phyloP scores from a whole-genome alignment of 2,329 filamentous ascomycete genomes.

The Harringtonia lauricola region DNA sequence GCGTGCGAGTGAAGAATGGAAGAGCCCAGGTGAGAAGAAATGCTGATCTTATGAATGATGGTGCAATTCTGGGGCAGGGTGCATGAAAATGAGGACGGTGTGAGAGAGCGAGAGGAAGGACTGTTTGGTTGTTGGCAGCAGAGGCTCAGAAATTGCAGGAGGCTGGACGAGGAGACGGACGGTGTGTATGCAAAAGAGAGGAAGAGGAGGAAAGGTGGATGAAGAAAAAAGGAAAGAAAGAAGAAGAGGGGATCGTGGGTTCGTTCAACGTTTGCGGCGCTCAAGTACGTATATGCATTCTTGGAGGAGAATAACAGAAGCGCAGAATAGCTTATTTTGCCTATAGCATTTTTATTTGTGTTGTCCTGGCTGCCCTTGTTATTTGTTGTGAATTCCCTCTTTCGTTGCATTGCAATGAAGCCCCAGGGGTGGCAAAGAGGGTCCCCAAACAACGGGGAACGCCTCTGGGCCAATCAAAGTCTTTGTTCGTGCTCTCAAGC shows the following conservation, averaged over 20 bases:
- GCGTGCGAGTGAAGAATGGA: conserved; percentile 2
- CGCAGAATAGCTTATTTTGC: not conserved
- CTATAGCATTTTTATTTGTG: not conserved
- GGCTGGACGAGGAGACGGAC: not conserved
- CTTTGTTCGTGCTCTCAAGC: conserved; percentile 2
- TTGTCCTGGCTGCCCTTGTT: not conserved
- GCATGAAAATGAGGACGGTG: not conserved
- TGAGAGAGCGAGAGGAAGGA: not conserved
- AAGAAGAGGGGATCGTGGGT: not conserved
- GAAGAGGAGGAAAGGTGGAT: not conserved
- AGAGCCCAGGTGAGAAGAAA: not conserved
- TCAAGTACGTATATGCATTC: not conserved
- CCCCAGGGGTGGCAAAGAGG: not conserved
- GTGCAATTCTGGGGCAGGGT: no score
- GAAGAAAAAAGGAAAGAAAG: not conserved
- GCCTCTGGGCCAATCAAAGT: conserved; percentile 8
- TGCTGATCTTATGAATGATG: not conserved
- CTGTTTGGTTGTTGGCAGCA: no score
- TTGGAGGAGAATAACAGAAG: not conserved
- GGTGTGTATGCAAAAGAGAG: not conserved
- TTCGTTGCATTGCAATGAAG: not conserved
- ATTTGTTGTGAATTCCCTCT: conserved; percentile 1
- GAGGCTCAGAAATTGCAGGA: no score
- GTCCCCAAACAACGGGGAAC: not conserved
- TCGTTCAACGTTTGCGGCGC: not conserved